phyloP scores from a whole-genome alignment of 345 rosid species.

The Boechera divaricarpa region DNA sequence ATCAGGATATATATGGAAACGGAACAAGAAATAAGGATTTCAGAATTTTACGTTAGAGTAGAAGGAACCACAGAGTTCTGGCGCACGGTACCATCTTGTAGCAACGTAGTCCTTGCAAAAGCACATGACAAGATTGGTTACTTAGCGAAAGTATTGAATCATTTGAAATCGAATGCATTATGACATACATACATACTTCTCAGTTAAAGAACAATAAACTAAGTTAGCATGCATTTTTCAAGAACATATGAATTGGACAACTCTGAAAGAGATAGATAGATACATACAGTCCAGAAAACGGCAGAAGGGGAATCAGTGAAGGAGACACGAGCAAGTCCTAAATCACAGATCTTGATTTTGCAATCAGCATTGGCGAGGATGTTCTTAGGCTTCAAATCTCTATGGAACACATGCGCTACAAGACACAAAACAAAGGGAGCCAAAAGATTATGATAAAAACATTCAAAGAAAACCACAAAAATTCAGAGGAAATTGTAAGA shows the following conservation, averaged over 20 bases:
- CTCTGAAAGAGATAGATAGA: constrained; percentile 36
- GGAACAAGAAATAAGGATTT: not conserved
- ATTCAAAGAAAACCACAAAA: not conserved
- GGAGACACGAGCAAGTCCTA: constrained; percentile 97
- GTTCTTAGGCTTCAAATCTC: constrained; percentile 95
- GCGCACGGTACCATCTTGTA: constrained; percentile 99
- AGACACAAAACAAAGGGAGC: constrained; percentile 20
- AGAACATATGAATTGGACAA: constrained; percentile 1
- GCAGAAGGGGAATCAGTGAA: constrained; percentile 93
- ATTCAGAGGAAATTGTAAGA: not conserved
- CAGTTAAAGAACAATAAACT: not conserved
- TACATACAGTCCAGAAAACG: constrained; percentile 97
- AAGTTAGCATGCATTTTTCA: not conserved
- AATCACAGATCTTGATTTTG: constrained; percentile 95
- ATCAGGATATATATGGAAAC: constrained; percentile 4
- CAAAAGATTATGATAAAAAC: constrained; percentile 7
- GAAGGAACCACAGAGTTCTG: constrained; percentile 97
- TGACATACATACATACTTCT: constrained; percentile 40
- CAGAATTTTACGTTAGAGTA: constrained; percentile 71
- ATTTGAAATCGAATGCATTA: not conserved
- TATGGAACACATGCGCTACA: constrained; percentile 86
- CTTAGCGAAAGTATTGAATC: constrained; percentile 24
- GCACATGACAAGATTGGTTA: constrained; percentile 34
- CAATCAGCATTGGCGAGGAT: constrained; percentile 98
- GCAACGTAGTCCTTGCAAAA: constrained; percentile 96